Evolutionary conservation across 441 rosid species (phyloP).

Genomic region (Gossypium armourianum): DNA sequence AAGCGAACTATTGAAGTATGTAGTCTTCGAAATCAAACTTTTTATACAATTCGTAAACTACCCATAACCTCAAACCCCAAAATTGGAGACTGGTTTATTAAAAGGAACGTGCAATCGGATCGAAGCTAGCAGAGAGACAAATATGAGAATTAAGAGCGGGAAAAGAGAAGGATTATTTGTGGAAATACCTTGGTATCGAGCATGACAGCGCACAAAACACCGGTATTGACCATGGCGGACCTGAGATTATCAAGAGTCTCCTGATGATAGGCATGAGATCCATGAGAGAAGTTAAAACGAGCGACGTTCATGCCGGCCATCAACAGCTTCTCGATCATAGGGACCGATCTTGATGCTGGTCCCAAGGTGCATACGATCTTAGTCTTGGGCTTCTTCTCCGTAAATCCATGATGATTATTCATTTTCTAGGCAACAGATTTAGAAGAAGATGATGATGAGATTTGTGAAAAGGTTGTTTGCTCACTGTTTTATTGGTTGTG

Average conservation of each 20-base stretch:
- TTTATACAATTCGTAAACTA: too few species aligned
- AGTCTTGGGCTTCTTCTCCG: constrained; percentile 59
- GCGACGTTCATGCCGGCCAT: constrained; percentile 91
- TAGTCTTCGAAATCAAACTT: not conserved
- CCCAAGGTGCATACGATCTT: constrained; percentile 90
- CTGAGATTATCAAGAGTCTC: constrained; percentile 82
- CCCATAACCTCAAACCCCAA: too few species aligned
- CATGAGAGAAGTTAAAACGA: constrained; percentile 85
- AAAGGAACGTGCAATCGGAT: too few species aligned
- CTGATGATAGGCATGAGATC: constrained; percentile 75
- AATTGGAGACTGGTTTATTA: too few species aligned
- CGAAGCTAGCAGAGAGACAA: too few species aligned
- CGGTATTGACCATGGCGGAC: constrained; percentile 65
- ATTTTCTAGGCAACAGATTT: not conserved
- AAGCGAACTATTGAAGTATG: not conserved
- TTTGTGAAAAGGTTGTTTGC: not conserved
- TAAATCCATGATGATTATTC: not conserved
- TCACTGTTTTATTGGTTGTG: not conserved
- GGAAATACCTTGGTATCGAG: constrained; percentile 69
- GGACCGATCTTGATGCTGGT: constrained; percentile 68
- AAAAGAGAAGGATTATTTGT: not conserved
- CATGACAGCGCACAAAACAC: constrained; percentile 82
- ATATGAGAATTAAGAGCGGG: not conserved
- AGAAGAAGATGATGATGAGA: not conserved
- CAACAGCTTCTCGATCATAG: constrained; percentile 63